These are phyloP conservation scores for Crotalaria pallida DNA, from an alignment of 306 rosid species.

Conservation along the genomic window DNA sequence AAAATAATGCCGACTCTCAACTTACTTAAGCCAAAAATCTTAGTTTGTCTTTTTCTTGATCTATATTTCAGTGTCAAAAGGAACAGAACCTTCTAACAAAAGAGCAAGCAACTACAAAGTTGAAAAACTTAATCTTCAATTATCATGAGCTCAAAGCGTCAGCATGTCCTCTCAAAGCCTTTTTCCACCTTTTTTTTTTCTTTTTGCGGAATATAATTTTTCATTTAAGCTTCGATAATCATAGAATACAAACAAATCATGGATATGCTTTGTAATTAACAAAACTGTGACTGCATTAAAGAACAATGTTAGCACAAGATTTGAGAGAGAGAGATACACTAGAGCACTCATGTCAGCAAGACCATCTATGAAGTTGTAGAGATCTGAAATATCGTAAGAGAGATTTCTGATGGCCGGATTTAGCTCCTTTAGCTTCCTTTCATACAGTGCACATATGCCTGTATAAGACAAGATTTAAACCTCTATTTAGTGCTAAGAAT, in stretches of 20 bases:
- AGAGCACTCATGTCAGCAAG: constrained; percentile 96
- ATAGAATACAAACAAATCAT: background rate
- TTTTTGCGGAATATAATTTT: background rate
- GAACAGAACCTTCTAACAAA: background rate
- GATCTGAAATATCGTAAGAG: constrained; percentile 85
- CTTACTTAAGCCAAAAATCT: background rate
- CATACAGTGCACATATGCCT: constrained; percentile 93
- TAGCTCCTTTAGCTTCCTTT: constrained; percentile 92
- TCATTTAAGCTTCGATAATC: background rate
- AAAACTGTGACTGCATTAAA: background rate
- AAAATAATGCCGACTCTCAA: background rate
- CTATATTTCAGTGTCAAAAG: background rate
- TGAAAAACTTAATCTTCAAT: background rate
- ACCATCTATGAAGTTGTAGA: constrained; percentile 92
- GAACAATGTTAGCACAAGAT: background rate
- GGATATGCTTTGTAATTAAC: background rate
- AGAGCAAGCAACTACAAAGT: background rate
- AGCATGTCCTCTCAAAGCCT: background rate
- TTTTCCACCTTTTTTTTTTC: background rate
- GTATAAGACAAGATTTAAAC: constrained; percentile 28
- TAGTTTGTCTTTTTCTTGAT: background rate
- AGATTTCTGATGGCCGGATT: constrained; percentile 82
- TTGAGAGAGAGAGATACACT: constrained; percentile 52
- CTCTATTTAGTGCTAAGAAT: constrained; percentile 3
- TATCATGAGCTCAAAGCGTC: background rate